Percentiles rank a stretch among this genome's conserved stretches.
These are phyloP conservation scores for Populus hybrid DNA, from an alignment of 441 rosid species.

Conservation along the genomic window DNA sequence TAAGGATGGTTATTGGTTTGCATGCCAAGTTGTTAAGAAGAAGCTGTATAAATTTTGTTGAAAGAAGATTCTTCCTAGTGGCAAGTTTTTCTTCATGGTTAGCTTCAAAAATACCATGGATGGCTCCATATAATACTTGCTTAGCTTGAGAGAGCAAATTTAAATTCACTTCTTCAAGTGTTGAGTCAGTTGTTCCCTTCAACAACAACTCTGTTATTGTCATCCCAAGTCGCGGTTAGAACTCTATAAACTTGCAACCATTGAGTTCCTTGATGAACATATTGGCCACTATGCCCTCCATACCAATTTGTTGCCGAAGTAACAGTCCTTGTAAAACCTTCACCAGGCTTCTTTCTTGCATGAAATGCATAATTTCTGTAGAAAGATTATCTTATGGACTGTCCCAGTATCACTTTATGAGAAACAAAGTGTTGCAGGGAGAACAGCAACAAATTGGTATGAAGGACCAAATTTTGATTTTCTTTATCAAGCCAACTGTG, in stretches of 20 bases:
- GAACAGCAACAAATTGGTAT: background rate
- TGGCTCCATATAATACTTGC: background rate
- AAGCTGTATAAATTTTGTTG: background rate
- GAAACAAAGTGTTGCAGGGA: background rate
- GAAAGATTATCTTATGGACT: background rate
- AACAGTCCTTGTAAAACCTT: background rate
- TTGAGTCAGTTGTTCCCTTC: background rate
- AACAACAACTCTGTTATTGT: background rate
- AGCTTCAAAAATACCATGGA: background rate
- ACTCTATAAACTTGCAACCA: background rate
- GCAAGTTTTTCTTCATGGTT: background rate
- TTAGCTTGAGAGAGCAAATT: background rate
- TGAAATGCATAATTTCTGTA: background rate
- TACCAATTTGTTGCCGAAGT: background rate
- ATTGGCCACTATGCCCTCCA: background rate
- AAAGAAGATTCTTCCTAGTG: background rate
- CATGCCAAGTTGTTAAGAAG: background rate
- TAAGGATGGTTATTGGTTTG: background rate
- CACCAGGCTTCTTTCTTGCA: background rate
- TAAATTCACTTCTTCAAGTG: background rate
- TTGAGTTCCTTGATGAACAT: background rate
- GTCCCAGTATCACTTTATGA: background rate
- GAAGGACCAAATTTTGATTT: background rate
- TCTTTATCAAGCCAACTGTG: background rate
- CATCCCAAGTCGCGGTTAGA: background rate